Percentiles rank a stretch among this genome's conserved stretches.
Evolutionary conservation across 2,329 filamentous ascomycete species (phyloP).

Genomic region (Didymella glomerata): DNA sequence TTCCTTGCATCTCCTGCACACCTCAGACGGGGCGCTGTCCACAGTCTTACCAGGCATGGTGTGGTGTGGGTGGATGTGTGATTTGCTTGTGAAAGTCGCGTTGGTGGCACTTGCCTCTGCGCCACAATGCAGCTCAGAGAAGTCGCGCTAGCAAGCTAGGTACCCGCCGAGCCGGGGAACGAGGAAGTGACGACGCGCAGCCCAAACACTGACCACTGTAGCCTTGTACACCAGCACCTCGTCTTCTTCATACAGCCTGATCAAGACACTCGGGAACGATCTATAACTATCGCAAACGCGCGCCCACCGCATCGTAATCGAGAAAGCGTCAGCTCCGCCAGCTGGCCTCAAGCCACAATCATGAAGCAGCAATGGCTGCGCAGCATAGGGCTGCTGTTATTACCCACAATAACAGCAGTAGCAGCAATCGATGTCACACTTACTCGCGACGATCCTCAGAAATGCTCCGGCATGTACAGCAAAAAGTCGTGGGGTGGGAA

Average conservation of each 20-base stretch:
- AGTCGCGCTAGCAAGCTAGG: constrained; percentile 3
- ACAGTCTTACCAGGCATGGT: constrained; percentile 48
- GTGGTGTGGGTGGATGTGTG: constrained; percentile 14
- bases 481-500: constrained; percentile 86
- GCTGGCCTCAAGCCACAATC: constrained; percentile 41
- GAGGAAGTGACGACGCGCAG: constrained; percentile 36
- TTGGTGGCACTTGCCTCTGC: constrained; percentile 9
- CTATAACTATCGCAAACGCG: neutral
- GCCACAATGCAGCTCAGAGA: constrained; percentile 18
- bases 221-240: constrained; percentile 17
- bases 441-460: constrained; percentile 72
- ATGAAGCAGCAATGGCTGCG: constrained; percentile 39
- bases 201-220: constrained; percentile 24
- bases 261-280: neutral
- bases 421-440: constrained; percentile 50
- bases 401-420: constrained; percentile 44
- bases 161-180: constrained; percentile 7
- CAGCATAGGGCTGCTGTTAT: constrained; percentile 45
- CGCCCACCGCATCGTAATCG: constrained; percentile 2
- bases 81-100: constrained; percentile 9
- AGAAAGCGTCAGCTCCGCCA: constrained; percentile 33
- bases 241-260: neutral
- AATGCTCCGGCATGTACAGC: constrained; percentile 95
- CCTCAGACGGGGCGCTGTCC: constrained; percentile 27
- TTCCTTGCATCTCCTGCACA: constrained; percentile 66